A percentile compares a stretch with the other conserved stretches of the same genome.
Conservation (phyloP, 306 rosid genomes). For the Begonia loranthoides region DNA sequence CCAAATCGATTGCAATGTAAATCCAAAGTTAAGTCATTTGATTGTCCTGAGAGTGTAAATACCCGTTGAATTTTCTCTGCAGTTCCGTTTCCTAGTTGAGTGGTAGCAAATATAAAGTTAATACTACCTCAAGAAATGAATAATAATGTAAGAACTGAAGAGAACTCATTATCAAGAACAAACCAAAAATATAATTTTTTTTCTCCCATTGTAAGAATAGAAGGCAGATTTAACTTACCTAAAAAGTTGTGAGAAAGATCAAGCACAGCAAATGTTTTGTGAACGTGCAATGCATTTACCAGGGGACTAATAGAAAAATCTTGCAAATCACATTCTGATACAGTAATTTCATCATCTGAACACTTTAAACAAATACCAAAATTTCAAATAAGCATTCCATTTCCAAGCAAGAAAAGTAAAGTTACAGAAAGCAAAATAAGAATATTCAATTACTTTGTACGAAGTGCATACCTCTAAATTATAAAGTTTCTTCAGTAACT, state of each 20-base stretch:
- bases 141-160: slow-evolving; percentile 1
- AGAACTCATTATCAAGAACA: slow-evolving; percentile 7
- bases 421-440: too few species aligned
- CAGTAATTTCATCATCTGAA: slow-evolving; percentile 76
- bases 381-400: slow-evolving; percentile 9
- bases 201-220: not conserved
- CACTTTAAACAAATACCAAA: slow-evolving; percentile 33
- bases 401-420: slow-evolving; percentile 1
- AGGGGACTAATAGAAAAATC: slow-evolving; percentile 75
- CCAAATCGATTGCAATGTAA: slow-evolving; percentile 87
- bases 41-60: slow-evolving; percentile 55
- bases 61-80: slow-evolving; percentile 74
- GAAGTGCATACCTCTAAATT: slow-evolving; percentile 56
- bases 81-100: slow-evolving; percentile 66
- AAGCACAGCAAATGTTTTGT: slow-evolving; percentile 61
- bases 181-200: not conserved
- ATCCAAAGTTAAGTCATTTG: slow-evolving; percentile 67
- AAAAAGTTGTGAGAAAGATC: slow-evolving; percentile 87
- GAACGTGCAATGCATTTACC: slow-evolving; percentile 58
- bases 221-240: slow-evolving; percentile 28
- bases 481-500: slow-evolving; percentile 71
- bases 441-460: too few species aligned
- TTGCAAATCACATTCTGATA: slow-evolving; percentile 79
- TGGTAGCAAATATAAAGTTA: slow-evolving; percentile 10
- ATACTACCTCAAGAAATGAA: not conserved